Base-by-base conservation (phyloP, 306 rosid species). In the Casuarina cunninghamiana region DNA sequence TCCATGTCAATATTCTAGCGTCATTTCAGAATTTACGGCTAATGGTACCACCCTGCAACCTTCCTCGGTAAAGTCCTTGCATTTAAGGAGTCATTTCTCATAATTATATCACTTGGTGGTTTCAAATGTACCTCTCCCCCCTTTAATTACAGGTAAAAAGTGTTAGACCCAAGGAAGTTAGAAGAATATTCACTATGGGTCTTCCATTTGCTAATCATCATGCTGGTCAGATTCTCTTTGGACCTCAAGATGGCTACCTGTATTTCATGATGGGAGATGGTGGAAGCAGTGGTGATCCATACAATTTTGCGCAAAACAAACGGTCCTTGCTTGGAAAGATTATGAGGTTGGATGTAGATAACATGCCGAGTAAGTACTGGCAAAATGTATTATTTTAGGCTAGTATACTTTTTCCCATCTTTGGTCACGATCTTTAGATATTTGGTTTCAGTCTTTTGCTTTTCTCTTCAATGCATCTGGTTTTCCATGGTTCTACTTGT, bases 251-350 rank as follows among this genome's bases (percentile, higher is more conserved):
- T 48, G 84, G 82, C 19, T 80, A 72, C 72, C n/a, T 80, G 77
- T 84, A 84, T 74, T 84, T 84, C 75, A 73, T 80, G 82, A 77
- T 80, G 87, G 87, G 85, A 70, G 83, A 81, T 10, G 85, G 83
- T 37, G 87, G 85, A 7, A 55, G 83, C 42, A 6, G 0, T 6
- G 85, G 87, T 11, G 87, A 81, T 66, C 87, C 85, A 60, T 62
- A 81, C 67, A 78, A 81, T 32, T 84, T 84, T 53, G 35, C 85
- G n/a, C 83, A 81, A 50, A 84, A 77, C 85, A 84, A 84, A 75
- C 80, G 81, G 37, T 84, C 78, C 37, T 70, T 84, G 85, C 85
- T 84, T 19, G 87, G 85, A 69, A 84, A 84, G 83, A 81, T 81
- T 37, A 74, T 80, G 75, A 74, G 87, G 82, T 82, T 84, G 58